Conservation (phyloP, 371 early-diverging fungal species). For the Apophysomyces trapeziformis region DNA sequence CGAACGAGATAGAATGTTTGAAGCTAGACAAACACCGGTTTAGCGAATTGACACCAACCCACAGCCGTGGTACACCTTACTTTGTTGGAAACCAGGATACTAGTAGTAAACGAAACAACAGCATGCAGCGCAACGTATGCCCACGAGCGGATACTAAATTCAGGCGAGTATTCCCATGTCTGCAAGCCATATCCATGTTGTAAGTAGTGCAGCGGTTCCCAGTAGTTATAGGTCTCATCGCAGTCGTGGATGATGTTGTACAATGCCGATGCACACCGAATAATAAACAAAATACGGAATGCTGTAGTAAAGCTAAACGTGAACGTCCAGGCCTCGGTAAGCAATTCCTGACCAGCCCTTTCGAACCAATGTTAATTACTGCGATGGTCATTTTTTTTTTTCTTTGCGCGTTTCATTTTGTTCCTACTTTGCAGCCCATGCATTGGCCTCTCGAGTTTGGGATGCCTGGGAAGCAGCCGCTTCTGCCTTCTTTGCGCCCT, state of each 20-base stretch:
- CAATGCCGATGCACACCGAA: slow-evolving; percentile 69
- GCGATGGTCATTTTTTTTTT: not conserved
- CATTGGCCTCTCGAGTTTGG: slow-evolving; percentile 12
- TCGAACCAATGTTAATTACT: not conserved
- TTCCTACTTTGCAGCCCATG: not conserved
- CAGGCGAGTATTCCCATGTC: slow-evolving; percentile 97
- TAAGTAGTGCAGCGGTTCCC: slow-evolving; percentile 93
- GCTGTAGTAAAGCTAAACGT: slow-evolving; percentile 60
- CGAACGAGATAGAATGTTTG: slow-evolving; percentile 81
- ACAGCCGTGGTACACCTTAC: slow-evolving; percentile 18
- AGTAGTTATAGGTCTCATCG: slow-evolving; percentile 96
- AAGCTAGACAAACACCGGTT: slow-evolving; percentile 40
- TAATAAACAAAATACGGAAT: slow-evolving; percentile 60
- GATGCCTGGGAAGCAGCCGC: slow-evolving; percentile 11
- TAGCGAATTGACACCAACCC: not conserved
- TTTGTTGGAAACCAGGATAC: slow-evolving; percentile 59
- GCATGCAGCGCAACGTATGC: slow-evolving; percentile 76
- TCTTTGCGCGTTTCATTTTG: not conserved
- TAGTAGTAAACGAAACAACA: slow-evolving; percentile 45
- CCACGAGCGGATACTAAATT: slow-evolving; percentile 89
- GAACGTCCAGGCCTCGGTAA: slow-evolving; percentile 42
- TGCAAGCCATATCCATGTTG: slow-evolving; percentile 86
- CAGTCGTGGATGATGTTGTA: slow-evolving; percentile 79
- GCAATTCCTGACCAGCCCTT: slow-evolving; percentile 41
- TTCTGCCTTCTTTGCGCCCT: slow-evolving; percentile 24